Conservation (phyloP, 805 yeast species). For the Wickerhamomyces sydowiorum region DNA sequence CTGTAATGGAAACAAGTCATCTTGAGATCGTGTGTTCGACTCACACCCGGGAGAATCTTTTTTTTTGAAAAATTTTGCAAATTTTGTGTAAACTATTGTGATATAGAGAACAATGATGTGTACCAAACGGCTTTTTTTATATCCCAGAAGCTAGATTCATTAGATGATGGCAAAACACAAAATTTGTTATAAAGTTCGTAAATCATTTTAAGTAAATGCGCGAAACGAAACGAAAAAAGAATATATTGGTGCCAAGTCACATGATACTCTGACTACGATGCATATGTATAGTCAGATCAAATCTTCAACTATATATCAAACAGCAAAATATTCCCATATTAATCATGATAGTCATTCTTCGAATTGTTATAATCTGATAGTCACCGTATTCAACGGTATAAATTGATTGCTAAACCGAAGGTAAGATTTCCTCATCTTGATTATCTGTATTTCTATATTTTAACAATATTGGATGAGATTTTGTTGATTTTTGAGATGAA, state of each 20-base stretch:
- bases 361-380: neutral
- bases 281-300: too few species aligned
- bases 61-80: neutral
- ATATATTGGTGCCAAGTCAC: too few species aligned
- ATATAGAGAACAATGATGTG: too few species aligned
- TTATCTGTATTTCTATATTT: neutral
- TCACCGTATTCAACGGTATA: neutral
- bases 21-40: conserved; percentile 1
- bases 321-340: too few species aligned
- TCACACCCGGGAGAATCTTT: neutral
- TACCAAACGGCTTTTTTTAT: too few species aligned
- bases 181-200: neutral
- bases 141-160: too few species aligned
- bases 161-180: neutral
- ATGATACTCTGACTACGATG: too few species aligned
- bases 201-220: too few species aligned
- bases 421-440: neutral
- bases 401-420: neutral
- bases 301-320: too few species aligned
- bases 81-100: too few species aligned
- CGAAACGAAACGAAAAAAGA: too few species aligned
- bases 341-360: too few species aligned
- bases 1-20: neutral
- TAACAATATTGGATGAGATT: neutral
- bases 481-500: neutral